Percentiles rank a stretch among this genome's conserved stretches.
phyloP scores from a whole-genome alignment of 1,139 yeast genomes.

The Pichia sp. region DNA sequence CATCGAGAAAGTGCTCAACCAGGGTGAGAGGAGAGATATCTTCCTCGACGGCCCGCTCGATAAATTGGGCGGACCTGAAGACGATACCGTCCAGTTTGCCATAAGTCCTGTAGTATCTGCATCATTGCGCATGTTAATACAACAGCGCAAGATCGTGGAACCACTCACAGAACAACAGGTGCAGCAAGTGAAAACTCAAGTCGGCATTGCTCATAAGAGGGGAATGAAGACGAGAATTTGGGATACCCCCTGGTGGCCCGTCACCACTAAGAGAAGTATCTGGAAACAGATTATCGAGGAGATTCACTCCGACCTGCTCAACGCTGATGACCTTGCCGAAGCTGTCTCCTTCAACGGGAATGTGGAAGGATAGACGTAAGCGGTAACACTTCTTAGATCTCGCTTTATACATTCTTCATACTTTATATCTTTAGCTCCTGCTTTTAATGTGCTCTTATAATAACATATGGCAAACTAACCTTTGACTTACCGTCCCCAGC shows the following conservation, averaged over 20 bases:
- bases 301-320: conserved; percentile 24
- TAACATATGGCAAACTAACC: too few species aligned
- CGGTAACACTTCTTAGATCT: too few species aligned
- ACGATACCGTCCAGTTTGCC: conserved; percentile 12
- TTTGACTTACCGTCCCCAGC: too few species aligned
- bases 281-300: conserved; percentile 37
- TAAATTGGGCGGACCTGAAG: conserved; percentile 12
- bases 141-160: conserved; percentile 12
- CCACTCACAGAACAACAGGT: neutral
- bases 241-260: conserved; percentile 48
- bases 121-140: conserved; percentile 19
- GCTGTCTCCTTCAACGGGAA: conserved; percentile 1
- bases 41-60: conserved; percentile 32
- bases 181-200: conserved; percentile 4
- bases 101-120: conserved; percentile 23
- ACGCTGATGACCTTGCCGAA: conserved; percentile 35
- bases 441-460: too few species aligned
- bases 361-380: neutral
- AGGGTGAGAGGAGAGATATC: conserved; percentile 24
- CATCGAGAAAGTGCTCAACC: conserved; percentile 21
- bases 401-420: too few species aligned
- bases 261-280: conserved; percentile 27
- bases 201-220: conserved; percentile 31
- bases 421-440: too few species aligned
- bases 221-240: conserved; percentile 39